Percentiles rank a stretch among this genome's conserved stretches.
These are phyloP conservation scores for Talaromyces sp. DNA, from an alignment of 2,329 filamentous ascomycete species.

Conservation along the genomic window DNA sequence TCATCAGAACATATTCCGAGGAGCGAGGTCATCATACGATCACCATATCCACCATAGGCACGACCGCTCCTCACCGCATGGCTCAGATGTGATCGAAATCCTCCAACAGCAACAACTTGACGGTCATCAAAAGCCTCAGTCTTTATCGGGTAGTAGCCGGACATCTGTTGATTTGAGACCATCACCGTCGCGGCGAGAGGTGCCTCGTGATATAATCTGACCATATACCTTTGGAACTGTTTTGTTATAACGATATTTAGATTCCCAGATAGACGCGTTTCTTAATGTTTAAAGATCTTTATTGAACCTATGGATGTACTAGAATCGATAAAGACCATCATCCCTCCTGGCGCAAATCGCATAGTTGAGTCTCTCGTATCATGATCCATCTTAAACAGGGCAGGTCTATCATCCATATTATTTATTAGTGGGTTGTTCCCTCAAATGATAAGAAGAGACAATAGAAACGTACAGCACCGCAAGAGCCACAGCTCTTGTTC, in stretches of 20 bases:
- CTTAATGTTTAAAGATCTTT: not conserved
- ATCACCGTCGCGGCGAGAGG: not conserved
- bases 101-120: conserved; percentile 7
- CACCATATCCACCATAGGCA: not conserved
- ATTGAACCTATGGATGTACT: not conserved
- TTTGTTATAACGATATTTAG: not conserved
- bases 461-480: conserved; percentile 22
- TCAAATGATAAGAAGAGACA: not conserved
- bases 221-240: not conserved
- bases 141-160: not conserved
- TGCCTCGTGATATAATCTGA: conserved; percentile 7
- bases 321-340: not conserved
- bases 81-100: conserved; percentile 15
- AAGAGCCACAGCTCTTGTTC: conserved; percentile 26
- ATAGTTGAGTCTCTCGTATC: not conserved
- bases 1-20: not conserved
- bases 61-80: conserved; percentile 1
- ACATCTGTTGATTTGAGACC: not conserved
- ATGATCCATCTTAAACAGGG: conserved; percentile 11
- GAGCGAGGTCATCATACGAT: not conserved
- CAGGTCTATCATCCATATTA: conserved; percentile 11
- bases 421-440: not conserved
- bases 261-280: not conserved
- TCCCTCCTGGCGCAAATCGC: not conserved
- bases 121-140: conserved; percentile 14